These are phyloP conservation scores for Gossypium australe DNA, from an alignment of 345 rosid genomes.

Conservation along the genomic window DNA sequence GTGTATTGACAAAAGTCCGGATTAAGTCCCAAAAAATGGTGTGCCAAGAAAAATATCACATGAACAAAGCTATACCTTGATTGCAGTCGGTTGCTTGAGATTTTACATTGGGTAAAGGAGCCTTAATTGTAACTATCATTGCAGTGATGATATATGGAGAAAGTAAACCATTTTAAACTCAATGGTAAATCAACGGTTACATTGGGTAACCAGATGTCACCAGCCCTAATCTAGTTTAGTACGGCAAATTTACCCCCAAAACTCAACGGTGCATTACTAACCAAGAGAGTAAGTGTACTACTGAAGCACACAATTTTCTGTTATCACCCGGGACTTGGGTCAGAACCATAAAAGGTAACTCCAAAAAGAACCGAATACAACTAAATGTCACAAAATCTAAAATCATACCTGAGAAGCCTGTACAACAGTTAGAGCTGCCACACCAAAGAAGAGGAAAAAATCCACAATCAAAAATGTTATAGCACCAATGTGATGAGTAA, in stretches of 20 bases:
- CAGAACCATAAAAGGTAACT: neutral
- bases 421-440: constrained; percentile 63
- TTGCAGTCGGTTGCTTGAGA: neutral
- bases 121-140: constrained; percentile 1
- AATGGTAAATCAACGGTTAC: too few relatives aligned
- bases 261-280: neutral
- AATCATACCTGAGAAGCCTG: constrained; percentile 86
- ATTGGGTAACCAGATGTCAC: neutral
- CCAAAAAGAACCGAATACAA: neutral
- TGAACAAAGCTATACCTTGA: neutral
- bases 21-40: neutral
- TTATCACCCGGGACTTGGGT: neutral
- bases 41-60: neutral
- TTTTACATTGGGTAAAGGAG: neutral
- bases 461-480: constrained; percentile 64
- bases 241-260: neutral
- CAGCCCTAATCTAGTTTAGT: neutral
- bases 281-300: neutral
- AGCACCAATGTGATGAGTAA: constrained; percentile 58
- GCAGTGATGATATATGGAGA: neutral
- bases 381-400: neutral
- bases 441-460: constrained; percentile 80
- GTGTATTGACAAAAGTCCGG: neutral
- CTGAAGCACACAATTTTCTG: neutral
- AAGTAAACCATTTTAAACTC: neutral